Conservation (phyloP, 2,329 filamentous ascomycete genomes). For the Alternaria longipes region DNA sequence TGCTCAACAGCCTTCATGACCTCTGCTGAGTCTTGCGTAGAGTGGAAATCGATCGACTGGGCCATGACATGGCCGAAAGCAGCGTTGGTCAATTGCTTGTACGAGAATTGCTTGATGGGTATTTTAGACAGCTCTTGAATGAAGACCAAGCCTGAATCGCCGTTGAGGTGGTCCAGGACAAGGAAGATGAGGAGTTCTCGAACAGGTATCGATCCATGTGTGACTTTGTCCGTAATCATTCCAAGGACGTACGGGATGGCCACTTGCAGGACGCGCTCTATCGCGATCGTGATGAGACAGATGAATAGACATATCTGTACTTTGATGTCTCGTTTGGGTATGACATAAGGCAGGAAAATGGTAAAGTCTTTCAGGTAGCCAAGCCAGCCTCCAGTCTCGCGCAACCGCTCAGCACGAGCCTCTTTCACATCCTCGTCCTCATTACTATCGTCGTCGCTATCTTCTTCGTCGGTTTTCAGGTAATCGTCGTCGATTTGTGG, state of each 20-base stretch:
- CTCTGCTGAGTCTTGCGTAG: conserved; percentile 70
- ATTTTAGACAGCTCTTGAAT: too few relatives aligned
- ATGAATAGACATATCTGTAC: conserved; percentile 77
- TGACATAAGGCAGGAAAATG: conserved; percentile 80
- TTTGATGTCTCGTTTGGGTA: conserved; percentile 72
- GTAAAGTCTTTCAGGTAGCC: conserved; percentile 78
- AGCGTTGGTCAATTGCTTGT: conserved; percentile 66
- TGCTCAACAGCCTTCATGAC: conserved; percentile 71
- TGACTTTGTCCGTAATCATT: conserved; percentile 74
- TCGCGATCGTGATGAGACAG: conserved; percentile 73
- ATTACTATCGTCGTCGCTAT: too few relatives aligned
- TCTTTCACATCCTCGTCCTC: too few relatives aligned
- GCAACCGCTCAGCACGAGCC: too few relatives aligned
- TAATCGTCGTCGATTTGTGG: neutral
- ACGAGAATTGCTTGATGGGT: conserved; percentile 64
- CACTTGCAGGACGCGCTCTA: conserved; percentile 76
- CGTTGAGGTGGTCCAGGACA: conserved; percentile 57
- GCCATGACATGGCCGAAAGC: conserved; percentile 74
- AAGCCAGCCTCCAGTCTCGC: neutral
- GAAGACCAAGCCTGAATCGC: conserved; percentile 61
- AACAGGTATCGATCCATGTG: conserved; percentile 54
- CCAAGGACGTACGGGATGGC: conserved; percentile 84
- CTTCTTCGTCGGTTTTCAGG: neutral
- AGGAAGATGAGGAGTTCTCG: conserved; percentile 64
- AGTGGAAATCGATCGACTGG: conserved; percentile 76